Evolutionary conservation across 2,329 filamentous ascomycete genomes (phyloP), one percentile per base, ranked within the genome.

Genomic region (Boeremia exigua): DNA sequence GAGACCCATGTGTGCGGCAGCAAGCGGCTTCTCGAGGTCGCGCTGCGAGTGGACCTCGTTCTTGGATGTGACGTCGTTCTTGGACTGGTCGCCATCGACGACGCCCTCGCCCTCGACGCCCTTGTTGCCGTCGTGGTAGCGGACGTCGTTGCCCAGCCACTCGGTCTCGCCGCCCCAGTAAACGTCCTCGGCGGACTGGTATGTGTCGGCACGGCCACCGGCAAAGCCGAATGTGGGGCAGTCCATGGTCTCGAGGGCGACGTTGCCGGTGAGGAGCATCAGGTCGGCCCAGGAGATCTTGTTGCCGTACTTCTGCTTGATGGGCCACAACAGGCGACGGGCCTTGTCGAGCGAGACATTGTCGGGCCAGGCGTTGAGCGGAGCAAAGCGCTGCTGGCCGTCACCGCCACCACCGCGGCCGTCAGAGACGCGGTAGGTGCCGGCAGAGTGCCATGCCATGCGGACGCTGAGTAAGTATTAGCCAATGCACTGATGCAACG

Each of bases 221-320:
- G 86, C 86, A 65, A 92, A 92, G 60, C 89, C 89, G 60, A 89
- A 86, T 34, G 88, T 86, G 78, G 86, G 84, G 78, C 89, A 84
- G 58, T 87, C 89, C 87, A 91, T 91, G 59, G 84, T 85, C 78
- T 92, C 89, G 61, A 92, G 82, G 42, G 89, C 88, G 14, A 92
- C 88, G 72, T 92, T 92, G 62, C 89, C 89, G 27, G 88, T 84
- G 49, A 92, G 82, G 53, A 91, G 81, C 44, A 88, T 74, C 56
- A 92, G 77, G 71, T 92, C 89, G 23, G 89, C 87, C 89, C 89
- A 92, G 0, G 89, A 92, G 76, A 92, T 89, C 81, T 90, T 91
- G 81, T 86, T 86, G 74, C 89, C 89, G 63, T 92, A 92, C 82
- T 92, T 92, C 67, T 91, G 88, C 84, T 92, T 92, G 79, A 92